phyloP scores from a whole-genome alignment of 1,284 basidiomycete genomes.

The Sparassis latifolia region DNA sequence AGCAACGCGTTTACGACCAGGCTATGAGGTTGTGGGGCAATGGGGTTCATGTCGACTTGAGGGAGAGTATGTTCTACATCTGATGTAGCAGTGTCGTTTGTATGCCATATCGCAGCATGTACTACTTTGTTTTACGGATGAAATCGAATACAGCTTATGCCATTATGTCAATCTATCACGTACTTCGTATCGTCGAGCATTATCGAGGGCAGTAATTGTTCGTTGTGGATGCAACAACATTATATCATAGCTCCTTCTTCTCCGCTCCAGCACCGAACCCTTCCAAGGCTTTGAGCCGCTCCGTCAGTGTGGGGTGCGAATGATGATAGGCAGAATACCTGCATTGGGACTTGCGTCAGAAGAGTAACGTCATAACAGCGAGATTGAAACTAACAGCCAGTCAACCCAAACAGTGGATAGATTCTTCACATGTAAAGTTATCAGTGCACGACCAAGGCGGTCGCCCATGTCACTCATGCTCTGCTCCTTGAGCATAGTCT shows the following conservation, averaged over 20 bases:
- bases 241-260: slow-evolving; percentile 27
- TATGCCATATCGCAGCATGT: background rate
- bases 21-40: slow-evolving; percentile 54
- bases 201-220: background rate
- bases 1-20: slow-evolving; percentile 28
- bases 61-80: slow-evolving; percentile 69
- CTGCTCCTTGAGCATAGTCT: slow-evolving; percentile 36
- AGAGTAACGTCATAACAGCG: background rate
- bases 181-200: background rate
- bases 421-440: slow-evolving; percentile 85
- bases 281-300: slow-evolving; percentile 78
- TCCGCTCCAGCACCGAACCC: slow-evolving; percentile 29
- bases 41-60: slow-evolving; percentile 53
- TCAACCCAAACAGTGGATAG: slow-evolving; percentile 88
- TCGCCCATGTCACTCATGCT: slow-evolving; percentile 70
- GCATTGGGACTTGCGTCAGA: background rate
- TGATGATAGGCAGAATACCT: slow-evolving; percentile 91
- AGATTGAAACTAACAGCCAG: slow-evolving; percentile 59
- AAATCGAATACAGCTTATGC: no score
- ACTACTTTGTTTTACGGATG: background rate
- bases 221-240: background rate
- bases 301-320: slow-evolving; percentile 86
- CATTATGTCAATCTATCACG: background rate
- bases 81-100: slow-evolving; percentile 25
- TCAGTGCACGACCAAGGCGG: slow-evolving; percentile 74